Evolutionary conservation across 2,329 filamentous ascomycete species (phyloP), one percentile per base, ranked within the genome.

Genomic region (Cladorrhinum sp.): DNA sequence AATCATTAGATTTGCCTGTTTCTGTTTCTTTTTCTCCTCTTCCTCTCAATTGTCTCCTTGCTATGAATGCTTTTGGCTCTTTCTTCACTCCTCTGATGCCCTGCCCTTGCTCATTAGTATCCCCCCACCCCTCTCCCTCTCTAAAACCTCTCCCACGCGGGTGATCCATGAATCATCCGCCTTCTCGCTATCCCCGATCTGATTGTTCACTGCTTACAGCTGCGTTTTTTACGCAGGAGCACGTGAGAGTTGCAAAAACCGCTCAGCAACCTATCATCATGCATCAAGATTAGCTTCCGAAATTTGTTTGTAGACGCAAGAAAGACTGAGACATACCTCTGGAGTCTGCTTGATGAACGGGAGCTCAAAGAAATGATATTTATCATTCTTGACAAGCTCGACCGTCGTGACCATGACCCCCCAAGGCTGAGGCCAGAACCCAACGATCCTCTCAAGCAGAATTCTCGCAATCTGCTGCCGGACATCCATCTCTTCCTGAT

Each of bases 341-440:
- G 92, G 92, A 67, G 89, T 86, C 66, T 88, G 85, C 79, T 96
- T 96, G 76, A 98, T 90, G 70, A 96, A 97, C 24, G 91, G 90
- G 66, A 96, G 81, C 55, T 95, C 91, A 79, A 96, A 98, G 80
- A 99, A 96, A 71, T 87, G 87, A 75, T 93, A 96, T 71, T 87
- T 91, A 57, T 90, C 88, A 73, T 96, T 97, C 80, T 96, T 96
- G 67, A 96, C 81, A 60, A 99, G 83, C 78, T 98, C 95, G 64
- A 95, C 79, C 63, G 96, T 83, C 36, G 92, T 93, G 64, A 93
- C 88, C 72, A 97, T 88, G 49, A 99, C 79, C 12, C 96, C 96
- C 93, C 93, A 98, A 18, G 96, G 93, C 73, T 98, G 93, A 56
- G 93, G 93, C 77, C 93, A 92, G 73, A 91, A 92, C 22, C 92